These are phyloP conservation scores for Jackrogersella multiformis DNA, from an alignment of 495 filamentous ascomycete genomes.

Conservation along the genomic window DNA sequence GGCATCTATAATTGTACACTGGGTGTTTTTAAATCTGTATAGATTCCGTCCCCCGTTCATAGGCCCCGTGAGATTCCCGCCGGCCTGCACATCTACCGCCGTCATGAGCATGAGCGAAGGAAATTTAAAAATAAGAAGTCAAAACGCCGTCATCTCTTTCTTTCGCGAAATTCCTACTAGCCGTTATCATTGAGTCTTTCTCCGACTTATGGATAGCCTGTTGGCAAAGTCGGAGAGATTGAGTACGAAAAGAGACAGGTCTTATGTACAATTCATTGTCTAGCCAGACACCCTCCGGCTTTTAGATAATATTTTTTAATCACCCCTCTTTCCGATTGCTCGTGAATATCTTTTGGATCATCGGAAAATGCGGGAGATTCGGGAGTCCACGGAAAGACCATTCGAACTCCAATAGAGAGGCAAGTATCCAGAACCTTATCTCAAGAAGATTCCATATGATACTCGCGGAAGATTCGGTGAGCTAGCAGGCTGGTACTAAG, in stretches of 20 bases:
- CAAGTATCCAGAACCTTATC: conserved; percentile 15
- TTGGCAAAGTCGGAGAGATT: conserved; percentile 3
- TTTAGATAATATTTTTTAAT: conserved; percentile 13
- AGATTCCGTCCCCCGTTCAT: conserved; percentile 1
- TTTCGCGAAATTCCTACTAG: conserved; percentile 10
- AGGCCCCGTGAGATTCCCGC: conserved; percentile 3
- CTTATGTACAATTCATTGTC: conserved; percentile 29
- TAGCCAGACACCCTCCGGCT: conserved; percentile 15
- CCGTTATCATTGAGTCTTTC: conserved; percentile 29
- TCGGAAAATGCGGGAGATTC: conserved; percentile 20
- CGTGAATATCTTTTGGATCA: conserved; percentile 28
- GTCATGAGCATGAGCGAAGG: conserved; percentile 19
- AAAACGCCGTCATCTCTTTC: conserved; percentile 26
- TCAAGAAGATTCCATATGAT: conserved; percentile 1
- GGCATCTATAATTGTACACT: conserved; percentile 24
- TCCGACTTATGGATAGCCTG: conserved; percentile 5
- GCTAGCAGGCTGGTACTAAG: background rate
- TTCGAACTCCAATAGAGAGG: conserved; percentile 13
- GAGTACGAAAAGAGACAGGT: conserved; percentile 9
- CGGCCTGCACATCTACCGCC: conserved; percentile 3
- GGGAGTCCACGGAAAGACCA: conserved; percentile 22
- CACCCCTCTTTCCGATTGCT: conserved; percentile 34
- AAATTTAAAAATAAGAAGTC: background rate
- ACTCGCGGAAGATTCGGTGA: conserved; percentile 19
- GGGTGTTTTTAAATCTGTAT: background rate